These are phyloP conservation scores for Scortechinia acanthostroma DNA, from an alignment of 2,329 filamentous ascomycete genomes.

Conservation along the genomic window DNA sequence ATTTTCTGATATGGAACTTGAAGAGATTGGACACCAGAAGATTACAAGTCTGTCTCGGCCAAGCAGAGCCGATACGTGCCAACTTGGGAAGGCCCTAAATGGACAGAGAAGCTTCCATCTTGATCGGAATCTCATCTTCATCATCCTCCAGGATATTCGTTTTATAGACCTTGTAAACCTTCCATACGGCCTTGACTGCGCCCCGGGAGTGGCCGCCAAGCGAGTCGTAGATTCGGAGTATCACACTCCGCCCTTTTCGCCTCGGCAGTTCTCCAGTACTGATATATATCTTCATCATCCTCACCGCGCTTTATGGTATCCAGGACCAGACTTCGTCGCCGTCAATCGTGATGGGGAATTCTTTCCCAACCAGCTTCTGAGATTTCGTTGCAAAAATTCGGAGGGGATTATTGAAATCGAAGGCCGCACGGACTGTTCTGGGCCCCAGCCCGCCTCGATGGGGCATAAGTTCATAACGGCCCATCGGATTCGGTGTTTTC, in stretches of 20 bases:
- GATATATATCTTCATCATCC: constrained; percentile 35
- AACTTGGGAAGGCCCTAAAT: constrained; percentile 51
- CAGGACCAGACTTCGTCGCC: constrained; percentile 41
- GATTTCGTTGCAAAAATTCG: constrained; percentile 33
- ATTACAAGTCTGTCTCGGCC: too few relatives aligned
- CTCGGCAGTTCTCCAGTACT: too few relatives aligned
- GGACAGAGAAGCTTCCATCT: constrained; percentile 25
- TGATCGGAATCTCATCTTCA: constrained; percentile 34
- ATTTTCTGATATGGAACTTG: too few relatives aligned
- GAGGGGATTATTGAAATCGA: constrained; percentile 61
- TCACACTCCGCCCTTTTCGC: constrained; percentile 36
- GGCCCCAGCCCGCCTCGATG: constrained; percentile 47
- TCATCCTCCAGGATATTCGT: constrained; percentile 63
- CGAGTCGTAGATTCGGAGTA: constrained; percentile 57
- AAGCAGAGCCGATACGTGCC: constrained; percentile 48
- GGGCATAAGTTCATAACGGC: constrained; percentile 62
- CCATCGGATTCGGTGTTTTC: constrained; percentile 55
- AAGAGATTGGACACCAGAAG: too few relatives aligned
- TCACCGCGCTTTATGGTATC: constrained; percentile 59
- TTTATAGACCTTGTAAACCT: constrained; percentile 51
- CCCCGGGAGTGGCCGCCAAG: constrained; percentile 54
- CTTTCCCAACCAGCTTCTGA: too few relatives aligned
- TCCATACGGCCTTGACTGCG: constrained; percentile 34
- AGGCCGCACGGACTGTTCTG: constrained; percentile 52
- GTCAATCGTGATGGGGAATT: constrained; percentile 38